These are phyloP conservation scores for Punica granatum DNA, from an alignment of 345 rosid species.

Conservation along the genomic window DNA sequence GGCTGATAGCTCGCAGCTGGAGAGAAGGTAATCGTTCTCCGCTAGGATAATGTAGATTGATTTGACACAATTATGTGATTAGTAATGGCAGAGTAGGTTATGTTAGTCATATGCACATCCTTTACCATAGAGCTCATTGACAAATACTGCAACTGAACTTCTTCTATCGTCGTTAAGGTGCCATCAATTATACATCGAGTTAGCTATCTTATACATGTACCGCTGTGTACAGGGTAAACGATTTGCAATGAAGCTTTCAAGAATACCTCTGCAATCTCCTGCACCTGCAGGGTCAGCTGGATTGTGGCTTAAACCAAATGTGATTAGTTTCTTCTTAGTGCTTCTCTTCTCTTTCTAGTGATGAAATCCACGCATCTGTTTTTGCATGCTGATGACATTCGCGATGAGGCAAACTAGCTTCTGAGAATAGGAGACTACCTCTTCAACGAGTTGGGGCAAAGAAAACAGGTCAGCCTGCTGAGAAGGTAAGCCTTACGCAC, in stretches of 20 bases:
- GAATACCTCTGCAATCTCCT: slow-evolving; percentile 59
- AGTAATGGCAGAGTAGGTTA: neutral
- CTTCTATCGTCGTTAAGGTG: neutral
- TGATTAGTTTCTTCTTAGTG: neutral
- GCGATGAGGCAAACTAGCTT: slow-evolving; percentile 74
- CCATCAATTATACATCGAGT: neutral
- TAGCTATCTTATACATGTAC: neutral
- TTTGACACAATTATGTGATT: neutral
- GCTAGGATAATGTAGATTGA: neutral
- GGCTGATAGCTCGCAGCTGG: slow-evolving; percentile 86
- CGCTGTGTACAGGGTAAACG: slow-evolving; percentile 46
- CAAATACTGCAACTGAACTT: neutral
- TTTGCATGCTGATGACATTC: slow-evolving; percentile 70
- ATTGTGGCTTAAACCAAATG: neutral
- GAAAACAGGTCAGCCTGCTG: slow-evolving; percentile 71
- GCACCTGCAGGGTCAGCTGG: slow-evolving; percentile 83
- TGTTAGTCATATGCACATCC: neutral
- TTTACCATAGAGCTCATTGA: neutral
- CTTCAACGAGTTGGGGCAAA: slow-evolving; percentile 61
- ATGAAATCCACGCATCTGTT: slow-evolving; percentile 3
- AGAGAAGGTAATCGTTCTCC: slow-evolving; percentile 49
- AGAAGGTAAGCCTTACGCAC: slow-evolving; percentile 45
- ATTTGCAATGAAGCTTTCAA: slow-evolving; percentile 66
- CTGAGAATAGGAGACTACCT: slow-evolving; percentile 73
- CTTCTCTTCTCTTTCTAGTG: neutral